Evolutionary conservation across 2,329 filamentous ascomycete species (phyloP).

Genomic region (Tolypocladium cylindrosporum): DNA sequence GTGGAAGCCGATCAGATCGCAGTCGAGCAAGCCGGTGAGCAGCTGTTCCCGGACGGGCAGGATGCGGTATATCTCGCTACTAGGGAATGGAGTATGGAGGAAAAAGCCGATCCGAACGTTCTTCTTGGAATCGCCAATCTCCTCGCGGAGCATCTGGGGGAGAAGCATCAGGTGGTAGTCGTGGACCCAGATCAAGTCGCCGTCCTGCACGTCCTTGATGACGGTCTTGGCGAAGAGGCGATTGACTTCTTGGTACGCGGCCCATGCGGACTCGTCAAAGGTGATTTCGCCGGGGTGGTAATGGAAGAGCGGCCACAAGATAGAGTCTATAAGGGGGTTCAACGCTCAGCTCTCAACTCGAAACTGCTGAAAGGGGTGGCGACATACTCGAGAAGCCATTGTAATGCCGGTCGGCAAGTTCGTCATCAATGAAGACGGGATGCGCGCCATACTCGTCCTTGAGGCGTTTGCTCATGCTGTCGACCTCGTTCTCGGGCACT

Average conservation of each 20-base stretch:
- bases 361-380: neutral
- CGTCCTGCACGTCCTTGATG: conserved; percentile 78
- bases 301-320: conserved; percentile 97
- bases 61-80: conserved; percentile 93
- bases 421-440: conserved; percentile 87
- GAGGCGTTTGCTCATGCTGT: conserved; percentile 63
- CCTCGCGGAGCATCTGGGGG: conserved; percentile 87
- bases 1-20: conserved; percentile 94
- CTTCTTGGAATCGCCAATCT: conserved; percentile 69
- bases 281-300: conserved; percentile 98
- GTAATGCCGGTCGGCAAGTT: conserved; percentile 90
- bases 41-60: conserved; percentile 86
- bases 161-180: conserved; percentile 98
- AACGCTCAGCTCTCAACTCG: neutral
- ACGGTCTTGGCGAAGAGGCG: conserved; percentile 83
- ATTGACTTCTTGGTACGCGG: conserved; percentile 88
- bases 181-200: conserved; percentile 95
- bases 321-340: conserved; percentile 56
- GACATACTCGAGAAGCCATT: conserved; percentile 89
- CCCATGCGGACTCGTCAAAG: conserved; percentile 92
- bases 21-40: conserved; percentile 77
- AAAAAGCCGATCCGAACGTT: conserved; percentile 99
- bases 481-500: conserved; percentile 74
- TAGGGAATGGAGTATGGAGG: conserved; percentile 93
- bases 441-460: conserved; percentile 83